Evolutionary conservation across 2,329 filamentous ascomycete species (phyloP).

Genomic region (Clarireedia paspali): DNA sequence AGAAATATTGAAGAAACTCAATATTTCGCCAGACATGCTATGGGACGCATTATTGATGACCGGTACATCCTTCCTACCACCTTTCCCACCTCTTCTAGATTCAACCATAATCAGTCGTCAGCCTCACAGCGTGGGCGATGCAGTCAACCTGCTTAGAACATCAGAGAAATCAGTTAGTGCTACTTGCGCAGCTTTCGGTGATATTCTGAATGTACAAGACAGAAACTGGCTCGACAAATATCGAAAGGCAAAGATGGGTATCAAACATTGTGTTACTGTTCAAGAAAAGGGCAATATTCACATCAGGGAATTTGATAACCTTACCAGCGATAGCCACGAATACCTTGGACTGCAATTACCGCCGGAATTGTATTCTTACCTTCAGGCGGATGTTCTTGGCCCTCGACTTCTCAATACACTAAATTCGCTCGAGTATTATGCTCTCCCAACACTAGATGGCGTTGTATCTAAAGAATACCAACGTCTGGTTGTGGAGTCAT

Average conservation of each 20-base stretch:
- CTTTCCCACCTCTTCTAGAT: constrained; percentile 70
- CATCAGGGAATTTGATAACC: constrained; percentile 63
- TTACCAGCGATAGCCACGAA: constrained; percentile 78
- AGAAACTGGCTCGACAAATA: constrained; percentile 79
- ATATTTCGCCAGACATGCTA: constrained; percentile 63
- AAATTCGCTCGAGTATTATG: constrained; percentile 67
- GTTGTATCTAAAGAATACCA: constrained; percentile 74
- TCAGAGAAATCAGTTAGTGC: constrained; percentile 61
- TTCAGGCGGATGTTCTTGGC: constrained; percentile 75
- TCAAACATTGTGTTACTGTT: constrained; percentile 83
- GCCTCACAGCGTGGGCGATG: constrained; percentile 57
- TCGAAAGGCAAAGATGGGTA: constrained; percentile 73
- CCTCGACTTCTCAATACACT: constrained; percentile 75
- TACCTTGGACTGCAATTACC: constrained; percentile 87
- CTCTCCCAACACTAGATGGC: constrained; percentile 80
- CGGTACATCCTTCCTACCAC: constrained; percentile 71
- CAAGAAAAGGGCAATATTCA: constrained; percentile 55
- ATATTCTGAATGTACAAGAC: constrained; percentile 65
- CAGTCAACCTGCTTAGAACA: constrained; percentile 69
- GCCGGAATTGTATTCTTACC: constrained; percentile 83
- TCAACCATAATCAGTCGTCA: constrained; percentile 44
- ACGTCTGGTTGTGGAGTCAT: constrained; percentile 64
- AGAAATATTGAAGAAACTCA: constrained; percentile 60
- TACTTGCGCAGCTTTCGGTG: constrained; percentile 70
- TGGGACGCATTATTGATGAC: constrained; percentile 77